Conservation (phyloP, 345 rosid genomes). For the Arabidopsis suecica region DNA sequence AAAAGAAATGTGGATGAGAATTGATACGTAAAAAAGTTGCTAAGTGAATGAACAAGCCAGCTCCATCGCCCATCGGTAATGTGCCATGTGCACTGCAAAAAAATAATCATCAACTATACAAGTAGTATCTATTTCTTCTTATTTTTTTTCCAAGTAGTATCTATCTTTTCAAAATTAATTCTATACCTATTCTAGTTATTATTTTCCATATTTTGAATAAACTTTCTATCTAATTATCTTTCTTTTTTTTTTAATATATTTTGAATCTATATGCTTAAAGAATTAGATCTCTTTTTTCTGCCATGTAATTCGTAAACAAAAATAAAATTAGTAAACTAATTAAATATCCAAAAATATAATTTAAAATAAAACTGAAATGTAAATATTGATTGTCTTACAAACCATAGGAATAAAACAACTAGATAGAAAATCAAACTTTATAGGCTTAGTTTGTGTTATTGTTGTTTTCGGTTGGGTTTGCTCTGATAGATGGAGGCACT, state of each 20-base stretch:
- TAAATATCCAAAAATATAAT: background rate
- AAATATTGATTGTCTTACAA: background rate
- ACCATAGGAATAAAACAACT: background rate
- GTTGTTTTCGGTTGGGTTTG: background rate
- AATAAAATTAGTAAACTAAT: background rate
- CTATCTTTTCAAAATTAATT: background rate
- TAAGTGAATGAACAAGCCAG: background rate
- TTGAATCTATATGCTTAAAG: too few relatives aligned
- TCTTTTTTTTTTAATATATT: background rate
- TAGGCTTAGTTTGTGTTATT: background rate
- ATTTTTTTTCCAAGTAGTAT: background rate
- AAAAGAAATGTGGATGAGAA: background rate
- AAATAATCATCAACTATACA: background rate
- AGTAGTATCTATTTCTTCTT: too few relatives aligned
- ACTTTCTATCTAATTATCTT: background rate
- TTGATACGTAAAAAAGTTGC: background rate
- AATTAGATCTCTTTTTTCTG: too few relatives aligned
- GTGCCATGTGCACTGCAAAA: background rate
- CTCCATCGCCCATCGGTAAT: background rate
- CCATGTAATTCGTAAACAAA: background rate
- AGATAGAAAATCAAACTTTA: background rate
- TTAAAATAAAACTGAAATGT: background rate
- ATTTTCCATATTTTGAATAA: background rate
- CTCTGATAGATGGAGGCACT: slow-evolving; percentile 10
- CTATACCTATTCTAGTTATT: background rate